A percentile compares a stretch with the other conserved stretches of the same genome.
These are phyloP conservation scores for Rehmannia glutinosa DNA, from an alignment of 257 asterid species.

Conservation along the genomic window DNA sequence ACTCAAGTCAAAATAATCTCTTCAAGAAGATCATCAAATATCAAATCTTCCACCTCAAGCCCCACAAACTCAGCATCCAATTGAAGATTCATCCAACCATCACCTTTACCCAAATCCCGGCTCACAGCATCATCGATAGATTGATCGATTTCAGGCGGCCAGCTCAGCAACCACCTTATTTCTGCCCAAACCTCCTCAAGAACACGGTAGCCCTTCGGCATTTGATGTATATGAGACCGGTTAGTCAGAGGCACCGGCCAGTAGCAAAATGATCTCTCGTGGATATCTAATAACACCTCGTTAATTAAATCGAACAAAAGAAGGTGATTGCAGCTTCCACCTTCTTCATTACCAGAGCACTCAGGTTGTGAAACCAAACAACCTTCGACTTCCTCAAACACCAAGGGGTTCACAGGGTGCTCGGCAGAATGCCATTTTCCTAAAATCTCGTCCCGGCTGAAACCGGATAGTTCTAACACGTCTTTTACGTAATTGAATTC, in stretches of 20 bases:
- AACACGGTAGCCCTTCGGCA: constrained; percentile 61
- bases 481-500: constrained; percentile 62
- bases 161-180: constrained; percentile 35
- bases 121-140: constrained; percentile 53
- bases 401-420: constrained; percentile 47
- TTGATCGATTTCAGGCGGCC: constrained; percentile 38
- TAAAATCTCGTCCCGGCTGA: constrained; percentile 39
- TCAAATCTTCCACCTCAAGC: constrained; percentile 56
- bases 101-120: constrained; percentile 41
- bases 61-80: constrained; percentile 69
- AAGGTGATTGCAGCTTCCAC: constrained; percentile 33
- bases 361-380: constrained; percentile 25
- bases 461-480: constrained; percentile 61
- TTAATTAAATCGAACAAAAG: constrained; percentile 67
- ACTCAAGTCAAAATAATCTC: constrained; percentile 32
- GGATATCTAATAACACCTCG: constrained; percentile 53
- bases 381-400: constrained; percentile 57
- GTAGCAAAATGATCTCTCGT: constrained; percentile 54
- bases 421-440: constrained; percentile 60
- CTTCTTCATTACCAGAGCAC: constrained; percentile 27
- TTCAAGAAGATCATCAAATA: constrained; percentile 63
- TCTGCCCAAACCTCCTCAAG: constrained; percentile 71
- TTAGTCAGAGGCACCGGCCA: constrained; percentile 60
- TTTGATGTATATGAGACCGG: constrained; percentile 42
- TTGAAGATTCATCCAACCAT: constrained; percentile 79